These are phyloP conservation scores for Geranomyces variabilis DNA, from an alignment of 192 early-diverging fungal species.

Conservation along the genomic window DNA sequence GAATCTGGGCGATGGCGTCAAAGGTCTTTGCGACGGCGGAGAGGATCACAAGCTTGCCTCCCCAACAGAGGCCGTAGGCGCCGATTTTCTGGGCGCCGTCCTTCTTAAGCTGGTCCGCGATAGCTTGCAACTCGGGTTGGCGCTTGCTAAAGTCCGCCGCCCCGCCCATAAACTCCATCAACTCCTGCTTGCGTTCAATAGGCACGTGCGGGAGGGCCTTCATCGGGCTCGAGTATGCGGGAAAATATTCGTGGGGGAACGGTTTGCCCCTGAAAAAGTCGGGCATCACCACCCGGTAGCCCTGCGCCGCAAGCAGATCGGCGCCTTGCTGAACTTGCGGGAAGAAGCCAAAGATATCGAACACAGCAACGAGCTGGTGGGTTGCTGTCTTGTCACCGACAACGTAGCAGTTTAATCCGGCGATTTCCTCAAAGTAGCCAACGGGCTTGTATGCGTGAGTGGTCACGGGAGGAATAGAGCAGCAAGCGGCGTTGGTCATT, in stretches of 20 bases:
- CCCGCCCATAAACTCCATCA: no score
- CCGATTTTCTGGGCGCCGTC: conserved; percentile 50
- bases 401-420: conserved; percentile 44
- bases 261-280: conserved; percentile 62
- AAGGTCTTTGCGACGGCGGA: conserved; percentile 51
- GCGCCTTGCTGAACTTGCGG: no score
- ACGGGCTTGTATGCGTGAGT: conserved; percentile 45
- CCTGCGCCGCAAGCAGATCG: conserved; percentile 48
- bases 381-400: conserved; percentile 49
- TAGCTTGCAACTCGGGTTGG: conserved; percentile 30
- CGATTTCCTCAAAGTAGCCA: conserved; percentile 38
- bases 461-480: conserved; percentile 55
- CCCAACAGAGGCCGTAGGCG: conserved; percentile 74
- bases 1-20: conserved; percentile 57
- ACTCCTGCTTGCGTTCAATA: no score
- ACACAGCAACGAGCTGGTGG: conserved; percentile 66
- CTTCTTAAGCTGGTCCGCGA: conserved; percentile 44
- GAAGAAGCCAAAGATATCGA: conserved; percentile 75
- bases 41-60: conserved; percentile 57
- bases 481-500: no score
- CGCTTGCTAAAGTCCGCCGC: not conserved
- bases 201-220: no score
- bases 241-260: conserved; percentile 36
- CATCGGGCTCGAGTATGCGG: no score
- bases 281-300: conserved; percentile 65